phyloP scores from a whole-genome alignment of 2,329 filamentous ascomycete species.

The Aspergillus sp. region DNA sequence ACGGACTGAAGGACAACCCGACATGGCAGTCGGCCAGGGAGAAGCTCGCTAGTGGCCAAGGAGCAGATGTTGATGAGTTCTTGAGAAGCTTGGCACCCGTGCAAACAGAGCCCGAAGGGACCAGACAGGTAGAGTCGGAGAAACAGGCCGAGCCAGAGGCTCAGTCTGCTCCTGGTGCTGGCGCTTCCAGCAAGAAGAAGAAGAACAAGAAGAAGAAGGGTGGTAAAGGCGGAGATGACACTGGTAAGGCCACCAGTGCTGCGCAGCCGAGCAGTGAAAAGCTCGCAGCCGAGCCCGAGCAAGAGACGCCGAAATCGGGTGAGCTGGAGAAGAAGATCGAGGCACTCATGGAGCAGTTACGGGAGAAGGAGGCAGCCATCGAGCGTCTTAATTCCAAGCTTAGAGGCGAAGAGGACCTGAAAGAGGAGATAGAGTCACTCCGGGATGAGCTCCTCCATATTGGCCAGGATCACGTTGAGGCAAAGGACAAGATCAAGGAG shows the following conservation, averaged over 20 bases:
- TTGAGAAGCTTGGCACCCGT: slow-evolving; percentile 20
- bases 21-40: slow-evolving; percentile 29
- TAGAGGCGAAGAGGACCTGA: slow-evolving; percentile 65
- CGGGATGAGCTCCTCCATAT: slow-evolving; percentile 69
- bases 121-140: slow-evolving; percentile 11
- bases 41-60: slow-evolving; percentile 21
- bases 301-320: slow-evolving; percentile 10
- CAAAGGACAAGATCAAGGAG: slow-evolving; percentile 64
- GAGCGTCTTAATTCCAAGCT: slow-evolving; percentile 60
- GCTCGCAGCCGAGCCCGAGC: slow-evolving; percentile 26
- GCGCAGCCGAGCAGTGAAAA: slow-evolving; percentile 8
- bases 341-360: slow-evolving; percentile 24
- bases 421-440: slow-evolving; percentile 77
- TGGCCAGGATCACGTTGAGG: slow-evolving; percentile 74
- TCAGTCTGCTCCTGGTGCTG: slow-evolving; percentile 17
- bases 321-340: slow-evolving; percentile 30
- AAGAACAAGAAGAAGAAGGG: slow-evolving; percentile 86
- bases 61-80: slow-evolving; percentile 27
- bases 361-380: slow-evolving; percentile 61
- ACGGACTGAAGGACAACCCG: slow-evolving; percentile 22
- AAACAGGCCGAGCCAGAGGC: slow-evolving; percentile 9
- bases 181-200: slow-evolving; percentile 59
- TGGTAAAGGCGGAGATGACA: slow-evolving; percentile 41
- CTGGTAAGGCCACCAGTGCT: slow-evolving; percentile 14
- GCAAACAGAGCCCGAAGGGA: slow-evolving; percentile 13